A percentile compares a stretch with the other conserved stretches of the same genome.
Evolutionary conservation across 2,329 filamentous ascomycete genomes (phyloP).

Genomic region (Hortaea sp.): DNA sequence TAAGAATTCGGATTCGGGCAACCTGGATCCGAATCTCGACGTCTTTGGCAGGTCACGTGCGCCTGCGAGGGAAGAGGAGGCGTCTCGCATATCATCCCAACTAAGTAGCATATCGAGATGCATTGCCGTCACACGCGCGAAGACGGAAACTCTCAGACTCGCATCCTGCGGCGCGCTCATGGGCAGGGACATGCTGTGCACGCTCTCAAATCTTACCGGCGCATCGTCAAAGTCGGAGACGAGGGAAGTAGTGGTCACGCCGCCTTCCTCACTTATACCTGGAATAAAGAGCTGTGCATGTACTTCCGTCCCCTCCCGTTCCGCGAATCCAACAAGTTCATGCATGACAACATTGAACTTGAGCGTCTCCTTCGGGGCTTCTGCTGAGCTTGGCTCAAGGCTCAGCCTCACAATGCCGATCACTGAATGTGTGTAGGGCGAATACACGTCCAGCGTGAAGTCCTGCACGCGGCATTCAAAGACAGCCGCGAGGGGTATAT

Average conservation of each 20-base stretch:
- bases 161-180: slow-evolving; percentile 65
- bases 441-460: slow-evolving; percentile 80
- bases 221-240: slow-evolving; percentile 90
- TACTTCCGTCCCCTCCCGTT: slow-evolving; percentile 89
- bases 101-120: slow-evolving; percentile 94
- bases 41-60: slow-evolving; percentile 38
- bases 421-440: slow-evolving; percentile 82
- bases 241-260: slow-evolving; percentile 90
- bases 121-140: slow-evolving; percentile 82
- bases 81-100: slow-evolving; percentile 97
- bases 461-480: slow-evolving; percentile 94
- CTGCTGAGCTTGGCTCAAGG: slow-evolving; percentile 83
- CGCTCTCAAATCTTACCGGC: slow-evolving; percentile 87
- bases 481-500: slow-evolving; percentile 83
- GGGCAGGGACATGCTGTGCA: slow-evolving; percentile 94
- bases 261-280: slow-evolving; percentile 75
- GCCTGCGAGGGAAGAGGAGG: slow-evolving; percentile 28
- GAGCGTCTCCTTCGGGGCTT: slow-evolving; percentile 80
- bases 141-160: slow-evolving; percentile 76
- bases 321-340: slow-evolving; percentile 85
- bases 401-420: slow-evolving; percentile 86
- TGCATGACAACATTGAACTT: slow-evolving; percentile 99
- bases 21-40: slow-evolving; percentile 42
- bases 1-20: slow-evolving; percentile 87
- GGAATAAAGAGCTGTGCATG: slow-evolving; percentile 96